Evolutionary conservation across 768 basidiomycete genomes (phyloP), one percentile per base, ranked within the genome.

Genomic region (Suillus ampliporus): DNA sequence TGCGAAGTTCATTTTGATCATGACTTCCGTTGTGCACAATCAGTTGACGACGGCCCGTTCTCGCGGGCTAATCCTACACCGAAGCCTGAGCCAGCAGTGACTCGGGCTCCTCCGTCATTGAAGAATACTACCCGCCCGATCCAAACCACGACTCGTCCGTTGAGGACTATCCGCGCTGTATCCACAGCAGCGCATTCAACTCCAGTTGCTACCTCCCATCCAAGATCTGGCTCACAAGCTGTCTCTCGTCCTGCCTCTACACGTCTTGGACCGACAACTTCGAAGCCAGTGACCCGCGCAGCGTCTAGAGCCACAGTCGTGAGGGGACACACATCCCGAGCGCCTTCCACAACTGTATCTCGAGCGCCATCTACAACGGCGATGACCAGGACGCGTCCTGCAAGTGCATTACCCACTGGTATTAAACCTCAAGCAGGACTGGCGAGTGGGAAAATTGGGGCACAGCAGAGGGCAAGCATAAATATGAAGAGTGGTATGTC

Each of bases 1-100:
- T 5, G 28, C 15, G 35, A 8, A 7, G 19, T 15, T 19, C 54
- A 48, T 58, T 28, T 61, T 4, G 43, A 63, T 34, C 14, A 6
- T 54, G 35, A 54, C 21, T 52, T 60, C 17, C 19, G n/a, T 50
- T 56, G 9, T 31, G 28, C 8, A 17, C 13, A 11, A 9, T 21
- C 54, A 74, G 73, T 68, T 48, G 75, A 76, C 46, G 75, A 76
- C 37, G 56, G 70, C 53, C 74, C 72, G 6, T 76, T 75, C 58
- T 66, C 64, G 13, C 65, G 56, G 28, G 46, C 58, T 11, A 70
- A 68, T 40, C 44, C 61, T 54, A 21, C 21, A 37, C 53, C 53
- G 21, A 37, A 37, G 35, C 35, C 53, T 23, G 35, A 21, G 9
- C 53, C 15, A 1, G 35, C 8, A 15, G 35, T 37, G 34, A 23